These are phyloP conservation scores for Mytilinidion resinicola DNA, from an alignment of 495 filamentous ascomycete genomes.

Conservation along the genomic window DNA sequence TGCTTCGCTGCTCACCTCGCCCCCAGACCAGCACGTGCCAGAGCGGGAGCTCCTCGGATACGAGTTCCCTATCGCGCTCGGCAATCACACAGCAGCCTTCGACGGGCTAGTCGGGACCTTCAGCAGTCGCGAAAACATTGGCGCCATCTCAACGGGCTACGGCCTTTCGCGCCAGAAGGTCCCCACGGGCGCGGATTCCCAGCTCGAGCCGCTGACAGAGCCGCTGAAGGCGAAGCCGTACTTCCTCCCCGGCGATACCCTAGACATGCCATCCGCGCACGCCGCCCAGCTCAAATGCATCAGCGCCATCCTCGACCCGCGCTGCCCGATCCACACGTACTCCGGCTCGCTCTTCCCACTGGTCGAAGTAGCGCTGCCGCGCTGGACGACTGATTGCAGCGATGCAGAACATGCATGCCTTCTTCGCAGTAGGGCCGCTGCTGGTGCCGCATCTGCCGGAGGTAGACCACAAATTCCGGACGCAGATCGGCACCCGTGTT, in stretches of 20 bases:
- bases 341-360: slow-evolving; percentile 38
- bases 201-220: neutral
- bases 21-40: neutral
- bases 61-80: slow-evolving; percentile 12
- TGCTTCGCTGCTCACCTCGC: neutral
- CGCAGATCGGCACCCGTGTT: no score
- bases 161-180: neutral
- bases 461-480: no score
- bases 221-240: neutral
- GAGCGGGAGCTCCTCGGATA: neutral
- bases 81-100: slow-evolving; percentile 2
- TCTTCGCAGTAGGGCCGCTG: slow-evolving; percentile 5
- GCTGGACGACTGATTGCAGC: slow-evolving; percentile 44
- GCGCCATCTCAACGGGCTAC: slow-evolving; percentile 21
- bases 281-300: neutral
- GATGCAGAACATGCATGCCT: slow-evolving; percentile 19
- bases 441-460: neutral
- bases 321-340: slow-evolving; percentile 38
- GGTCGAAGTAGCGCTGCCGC: slow-evolving; percentile 32
- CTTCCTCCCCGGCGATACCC: neutral
- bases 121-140: neutral
- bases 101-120: slow-evolving; percentile 19
- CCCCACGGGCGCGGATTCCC: neutral
- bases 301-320: slow-evolving; percentile 42
- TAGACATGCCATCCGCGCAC: neutral